Evolutionary conservation across 345 rosid genomes (phyloP).

Genomic region (Litchi chinensis): DNA sequence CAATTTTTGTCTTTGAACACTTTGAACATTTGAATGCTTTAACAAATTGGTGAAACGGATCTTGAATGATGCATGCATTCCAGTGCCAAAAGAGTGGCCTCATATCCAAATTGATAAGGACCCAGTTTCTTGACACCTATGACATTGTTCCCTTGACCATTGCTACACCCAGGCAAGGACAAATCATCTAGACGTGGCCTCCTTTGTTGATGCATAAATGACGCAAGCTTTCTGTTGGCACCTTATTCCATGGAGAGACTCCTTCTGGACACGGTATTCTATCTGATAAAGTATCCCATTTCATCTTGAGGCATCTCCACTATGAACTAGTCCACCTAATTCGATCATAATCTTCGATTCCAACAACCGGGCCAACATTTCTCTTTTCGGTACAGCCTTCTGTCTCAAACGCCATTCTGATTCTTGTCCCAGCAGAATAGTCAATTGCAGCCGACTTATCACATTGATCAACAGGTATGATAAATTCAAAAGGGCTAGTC

Average conservation of each 20-base stretch:
- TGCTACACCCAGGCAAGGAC: constrained; percentile 27
- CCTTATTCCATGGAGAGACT: constrained; percentile 56
- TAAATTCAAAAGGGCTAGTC: constrained; percentile 46
- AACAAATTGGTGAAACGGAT: too few species aligned
- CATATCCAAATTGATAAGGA: neutral
- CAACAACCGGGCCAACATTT: constrained; percentile 43
- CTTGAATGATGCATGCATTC: too few species aligned
- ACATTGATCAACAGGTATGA: constrained; percentile 41
- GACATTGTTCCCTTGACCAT: constrained; percentile 45
- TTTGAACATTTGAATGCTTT: too few species aligned
- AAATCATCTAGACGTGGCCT: constrained; percentile 23
- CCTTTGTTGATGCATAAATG: constrained; percentile 28
- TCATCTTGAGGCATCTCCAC: constrained; percentile 67
- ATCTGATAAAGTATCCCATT: constrained; percentile 45
- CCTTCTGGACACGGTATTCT: constrained; percentile 32
- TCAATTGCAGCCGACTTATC: constrained; percentile 35
- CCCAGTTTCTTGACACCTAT: neutral
- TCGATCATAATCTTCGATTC: constrained; percentile 45
- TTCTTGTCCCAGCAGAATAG: constrained; percentile 38
- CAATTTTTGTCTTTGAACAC: too few species aligned
- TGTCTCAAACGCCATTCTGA: constrained; percentile 46
- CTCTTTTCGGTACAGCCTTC: constrained; percentile 46
- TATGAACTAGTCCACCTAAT: constrained; percentile 58
- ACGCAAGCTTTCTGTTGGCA: constrained; percentile 24
- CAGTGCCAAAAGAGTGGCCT: too few species aligned